These are phyloP conservation scores for Cercospora nicotianae DNA, from an alignment of 2,329 filamentous ascomycete genomes.

Conservation along the genomic window DNA sequence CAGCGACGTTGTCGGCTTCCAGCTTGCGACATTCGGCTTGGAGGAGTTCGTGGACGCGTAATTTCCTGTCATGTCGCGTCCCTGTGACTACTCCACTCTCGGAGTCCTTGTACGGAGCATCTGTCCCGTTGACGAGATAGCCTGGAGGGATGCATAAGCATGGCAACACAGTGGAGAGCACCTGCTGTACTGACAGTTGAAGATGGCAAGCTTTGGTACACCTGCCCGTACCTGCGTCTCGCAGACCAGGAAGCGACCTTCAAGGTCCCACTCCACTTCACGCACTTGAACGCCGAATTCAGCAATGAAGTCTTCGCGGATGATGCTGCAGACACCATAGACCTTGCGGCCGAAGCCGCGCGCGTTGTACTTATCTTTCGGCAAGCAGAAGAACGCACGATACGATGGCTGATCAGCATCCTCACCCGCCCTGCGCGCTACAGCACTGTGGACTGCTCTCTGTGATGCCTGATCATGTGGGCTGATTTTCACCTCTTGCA, in stretches of 20 bases:
- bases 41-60: slow-evolving; percentile 50
- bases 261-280: slow-evolving; percentile 52
- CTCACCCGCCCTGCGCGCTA: slow-evolving; percentile 31
- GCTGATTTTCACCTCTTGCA: slow-evolving; percentile 55
- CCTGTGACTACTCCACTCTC: slow-evolving; percentile 46
- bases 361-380: slow-evolving; percentile 53
- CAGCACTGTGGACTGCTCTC: slow-evolving; percentile 42
- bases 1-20: slow-evolving; percentile 44
- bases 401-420: slow-evolving; percentile 42
- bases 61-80: slow-evolving; percentile 55
- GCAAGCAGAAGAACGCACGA: slow-evolving; percentile 49
- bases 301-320: slow-evolving; percentile 47
- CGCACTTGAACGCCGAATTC: slow-evolving; percentile 37
- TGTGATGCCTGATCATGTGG: slow-evolving; percentile 43
- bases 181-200: slow-evolving; percentile 41
- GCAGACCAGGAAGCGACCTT: slow-evolving; percentile 52
- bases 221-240: slow-evolving; percentile 36
- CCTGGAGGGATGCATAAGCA: not conserved
- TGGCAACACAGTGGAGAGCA: slow-evolving; percentile 42
- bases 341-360: slow-evolving; percentile 52
- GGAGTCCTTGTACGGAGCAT: slow-evolving; percentile 48
- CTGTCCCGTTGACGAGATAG: slow-evolving; percentile 53
- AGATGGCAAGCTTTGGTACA: slow-evolving; percentile 45
- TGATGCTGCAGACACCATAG: slow-evolving; percentile 54
- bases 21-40: slow-evolving; percentile 47